phyloP scores from a whole-genome alignment of 306 rosid genomes.

The Castanopsis chinensis region DNA sequence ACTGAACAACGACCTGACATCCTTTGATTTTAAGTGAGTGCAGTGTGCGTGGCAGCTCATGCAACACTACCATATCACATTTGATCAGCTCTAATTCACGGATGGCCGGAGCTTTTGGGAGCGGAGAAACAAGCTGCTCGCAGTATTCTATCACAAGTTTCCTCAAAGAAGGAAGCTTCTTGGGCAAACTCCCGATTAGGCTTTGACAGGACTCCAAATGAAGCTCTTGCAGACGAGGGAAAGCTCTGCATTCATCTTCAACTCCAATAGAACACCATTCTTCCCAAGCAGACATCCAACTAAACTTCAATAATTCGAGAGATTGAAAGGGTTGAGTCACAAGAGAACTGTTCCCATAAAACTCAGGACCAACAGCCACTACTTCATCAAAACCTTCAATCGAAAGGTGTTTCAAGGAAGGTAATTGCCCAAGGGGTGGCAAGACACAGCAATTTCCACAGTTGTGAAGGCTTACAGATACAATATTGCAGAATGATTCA shows the following conservation, averaged over 20 bases:
- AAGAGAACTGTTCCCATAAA: neutral
- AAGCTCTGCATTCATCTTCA: neutral
- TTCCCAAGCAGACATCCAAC: neutral
- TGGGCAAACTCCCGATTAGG: neutral
- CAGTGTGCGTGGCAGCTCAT: neutral
- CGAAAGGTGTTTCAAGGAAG: neutral
- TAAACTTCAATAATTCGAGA: neutral
- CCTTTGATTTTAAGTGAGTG: neutral
- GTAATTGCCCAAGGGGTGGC: constrained; percentile 19
- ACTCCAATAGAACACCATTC: neutral
- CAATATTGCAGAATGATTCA: neutral
- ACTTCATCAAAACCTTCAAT: neutral
- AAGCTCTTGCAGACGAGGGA: constrained; percentile 3
- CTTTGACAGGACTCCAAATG: neutral
- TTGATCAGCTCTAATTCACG: neutral
- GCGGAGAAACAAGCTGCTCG: constrained; percentile 13
- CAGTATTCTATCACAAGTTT: constrained; percentile 10
- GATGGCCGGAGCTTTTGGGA: constrained; percentile 20
- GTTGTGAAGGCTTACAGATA: neutral
- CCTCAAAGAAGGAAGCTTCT: constrained; percentile 12
- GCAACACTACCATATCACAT: neutral
- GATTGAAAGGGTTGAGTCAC: neutral
- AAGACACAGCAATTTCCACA: neutral
- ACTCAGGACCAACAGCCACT: constrained; percentile 4
- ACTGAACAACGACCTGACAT: neutral